Percentiles rank a stretch among this genome's conserved stretches.
Evolutionary conservation across 164 flowering plant genomes (phyloP).

Genomic region (Euptelea pleiosperma): DNA sequence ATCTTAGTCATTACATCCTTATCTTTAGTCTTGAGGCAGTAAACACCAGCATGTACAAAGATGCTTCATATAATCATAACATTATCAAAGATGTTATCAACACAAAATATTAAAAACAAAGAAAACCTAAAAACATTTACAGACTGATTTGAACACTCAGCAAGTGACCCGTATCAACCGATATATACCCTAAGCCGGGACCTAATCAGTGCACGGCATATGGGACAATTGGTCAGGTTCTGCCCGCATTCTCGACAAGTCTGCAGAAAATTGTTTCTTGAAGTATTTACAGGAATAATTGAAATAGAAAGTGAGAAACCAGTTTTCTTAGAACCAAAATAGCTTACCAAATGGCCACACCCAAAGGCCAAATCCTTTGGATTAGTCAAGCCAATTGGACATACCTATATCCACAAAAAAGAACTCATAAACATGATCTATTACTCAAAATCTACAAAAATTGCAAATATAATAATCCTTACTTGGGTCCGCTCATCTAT

Average conservation of each 20-base stretch:
- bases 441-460: background rate
- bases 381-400: conserved; percentile 57
- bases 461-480: background rate
- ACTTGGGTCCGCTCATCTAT: conserved; percentile 36
- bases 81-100: no score
- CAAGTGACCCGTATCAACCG: conserved; percentile 6
- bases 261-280: conserved; percentile 22
- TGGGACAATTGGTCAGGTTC: conserved; percentile 41
- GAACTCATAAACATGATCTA: conserved; percentile 1
- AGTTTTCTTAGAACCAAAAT: background rate
- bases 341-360: conserved; percentile 70
- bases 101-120: no score
- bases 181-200: conserved; percentile 44
- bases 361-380: conserved; percentile 54
- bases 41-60: no score
- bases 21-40: no score
- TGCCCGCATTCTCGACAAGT: conserved; percentile 51
- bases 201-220: conserved; percentile 44
- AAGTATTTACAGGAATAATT: background rate
- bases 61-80: no score
- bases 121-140: no score
- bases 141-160: no score
- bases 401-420: conserved; percentile 15
- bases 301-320: background rate
- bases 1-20: no score